Conservation (phyloP, 2,329 filamentous ascomycete genomes). For the Phyllosticta paracitricarpa region DNA sequence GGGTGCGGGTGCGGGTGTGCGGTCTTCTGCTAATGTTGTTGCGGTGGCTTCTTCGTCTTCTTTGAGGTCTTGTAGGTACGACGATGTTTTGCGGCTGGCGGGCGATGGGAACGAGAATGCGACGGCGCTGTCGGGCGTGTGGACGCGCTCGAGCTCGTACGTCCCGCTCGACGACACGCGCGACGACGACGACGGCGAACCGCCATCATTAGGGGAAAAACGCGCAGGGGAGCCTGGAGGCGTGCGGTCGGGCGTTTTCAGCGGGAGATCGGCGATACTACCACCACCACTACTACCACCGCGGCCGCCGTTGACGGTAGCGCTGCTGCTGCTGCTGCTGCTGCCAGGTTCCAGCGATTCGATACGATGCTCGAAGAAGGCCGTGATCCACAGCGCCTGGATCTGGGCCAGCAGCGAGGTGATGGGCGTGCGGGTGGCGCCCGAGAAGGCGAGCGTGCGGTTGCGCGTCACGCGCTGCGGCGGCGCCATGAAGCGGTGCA, state of each 20-base stretch:
- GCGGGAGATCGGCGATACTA: not conserved
- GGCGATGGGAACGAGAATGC: not conserved
- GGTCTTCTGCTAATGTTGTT: not conserved
- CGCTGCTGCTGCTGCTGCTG: not conserved
- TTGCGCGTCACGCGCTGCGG: slow-evolving; percentile 18
- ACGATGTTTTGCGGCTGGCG: not conserved
- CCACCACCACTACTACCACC: not conserved
- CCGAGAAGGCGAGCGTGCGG: slow-evolving; percentile 32
- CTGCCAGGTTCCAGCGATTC: slow-evolving; percentile 7
- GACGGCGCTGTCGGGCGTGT: not conserved
- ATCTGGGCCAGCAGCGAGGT: slow-evolving; percentile 27
- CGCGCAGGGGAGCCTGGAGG: not conserved
- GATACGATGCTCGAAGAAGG: slow-evolving; percentile 50
- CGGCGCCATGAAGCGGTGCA: slow-evolving; percentile 36
- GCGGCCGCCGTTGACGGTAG: not conserved
- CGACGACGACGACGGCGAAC: not conserved
- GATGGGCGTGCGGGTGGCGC: slow-evolving; percentile 27
- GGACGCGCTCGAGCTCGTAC: not conserved
- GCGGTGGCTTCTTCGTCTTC: not conserved
- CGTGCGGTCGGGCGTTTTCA: not conserved
- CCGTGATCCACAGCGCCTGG: slow-evolving; percentile 41
- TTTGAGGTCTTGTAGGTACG: not conserved
- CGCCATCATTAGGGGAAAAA: not conserved
- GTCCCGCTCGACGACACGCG: not conserved
- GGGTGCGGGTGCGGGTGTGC: not conserved